Evolutionary conservation across 2,329 filamentous ascomycete genomes (phyloP), one percentile per base, ranked within the genome.

Genomic region (Colletotrichum filicis): DNA sequence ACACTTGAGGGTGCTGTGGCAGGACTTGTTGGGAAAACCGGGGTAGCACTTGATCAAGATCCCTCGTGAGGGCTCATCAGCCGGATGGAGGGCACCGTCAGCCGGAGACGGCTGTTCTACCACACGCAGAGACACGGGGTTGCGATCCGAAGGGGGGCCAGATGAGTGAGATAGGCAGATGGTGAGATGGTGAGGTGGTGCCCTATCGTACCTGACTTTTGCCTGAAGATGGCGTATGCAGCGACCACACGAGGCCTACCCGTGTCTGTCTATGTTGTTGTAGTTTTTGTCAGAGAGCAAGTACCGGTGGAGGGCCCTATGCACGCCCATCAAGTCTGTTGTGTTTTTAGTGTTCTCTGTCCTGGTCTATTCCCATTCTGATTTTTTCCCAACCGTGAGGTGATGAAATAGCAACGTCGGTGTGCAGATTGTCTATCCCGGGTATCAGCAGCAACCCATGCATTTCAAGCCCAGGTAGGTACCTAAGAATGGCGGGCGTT

Each of bases 31-130:
- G 67, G 66, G 70, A 60, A 70, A 70, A 52, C 56, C 55, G 61
- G 66, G 66, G 66, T 73, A 55, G 30, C 71, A 71, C 71, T 71
- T 71, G 71, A 73, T 52, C 67, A 60, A 65, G 61, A 73, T 73
- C 60, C 32, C 71, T 70, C 71, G 67, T 58, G 71, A 70, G 71
- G 37, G 49, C 16, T 42, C 22, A 46, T 69, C 62, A 61, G 49
- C 65, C 65, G 69, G 65, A 56, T 68, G 69, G 37, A 58, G 63
- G 65, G 69, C 52, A 72, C 69, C 65, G 69, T 63, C 69, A 72
- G 69, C 66, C 56, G 56, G 49, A 60, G 59, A 37, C 61, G 63
- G 60, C 52, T 57, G 49, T 66, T 71, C 49, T 52, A 42, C 70
- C 66, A 69, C 55, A 70, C 60, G 32, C 24, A 59, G 55, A 60